These are phyloP conservation scores for Coemansia sp. DNA, from an alignment of 192 early-diverging fungal species.

Conservation along the genomic window DNA sequence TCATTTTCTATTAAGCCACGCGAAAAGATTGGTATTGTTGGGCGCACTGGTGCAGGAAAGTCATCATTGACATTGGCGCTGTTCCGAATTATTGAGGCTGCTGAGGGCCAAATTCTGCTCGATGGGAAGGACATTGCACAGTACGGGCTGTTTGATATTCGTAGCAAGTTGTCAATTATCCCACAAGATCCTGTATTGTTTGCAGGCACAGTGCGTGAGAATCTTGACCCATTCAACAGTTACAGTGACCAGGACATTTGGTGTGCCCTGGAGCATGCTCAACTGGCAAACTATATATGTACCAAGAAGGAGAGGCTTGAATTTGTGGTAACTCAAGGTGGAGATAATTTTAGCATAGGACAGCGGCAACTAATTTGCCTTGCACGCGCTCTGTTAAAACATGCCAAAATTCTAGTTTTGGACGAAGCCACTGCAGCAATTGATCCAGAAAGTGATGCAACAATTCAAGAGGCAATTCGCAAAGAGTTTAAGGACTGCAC, in stretches of 20 bases:
- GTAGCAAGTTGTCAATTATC: slow-evolving; percentile 66
- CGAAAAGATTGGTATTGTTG: no score
- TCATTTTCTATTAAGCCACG: no score
- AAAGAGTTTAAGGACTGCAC: slow-evolving; percentile 65
- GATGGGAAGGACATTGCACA: slow-evolving; percentile 59
- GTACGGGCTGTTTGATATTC: slow-evolving; percentile 40
- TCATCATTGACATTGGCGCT: no score
- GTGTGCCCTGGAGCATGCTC: slow-evolving; percentile 60
- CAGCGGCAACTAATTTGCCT: slow-evolving; percentile 73
- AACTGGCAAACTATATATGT: slow-evolving; percentile 60
- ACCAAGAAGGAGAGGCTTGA: slow-evolving; percentile 65
- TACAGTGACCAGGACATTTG: slow-evolving; percentile 59
- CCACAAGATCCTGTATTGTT: slow-evolving; percentile 78
- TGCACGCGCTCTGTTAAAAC: slow-evolving; percentile 64
- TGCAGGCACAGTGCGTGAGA: slow-evolving; percentile 56
- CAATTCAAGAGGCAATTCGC: slow-evolving; percentile 71
- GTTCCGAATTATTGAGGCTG: slow-evolving; percentile 31
- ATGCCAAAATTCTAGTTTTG: slow-evolving; percentile 69
- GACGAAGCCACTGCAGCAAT: slow-evolving; percentile 81
- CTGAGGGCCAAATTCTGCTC: slow-evolving; percentile 56
- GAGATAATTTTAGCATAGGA: slow-evolving; percentile 76
- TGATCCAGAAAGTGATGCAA: slow-evolving; percentile 54
- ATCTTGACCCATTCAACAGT: slow-evolving; percentile 46
- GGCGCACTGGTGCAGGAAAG: no score
- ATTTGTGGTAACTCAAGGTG: slow-evolving; percentile 53